Base-by-base conservation (phyloP, 352 stramenopile genomes). In the Pythium guiyangense region DNA sequence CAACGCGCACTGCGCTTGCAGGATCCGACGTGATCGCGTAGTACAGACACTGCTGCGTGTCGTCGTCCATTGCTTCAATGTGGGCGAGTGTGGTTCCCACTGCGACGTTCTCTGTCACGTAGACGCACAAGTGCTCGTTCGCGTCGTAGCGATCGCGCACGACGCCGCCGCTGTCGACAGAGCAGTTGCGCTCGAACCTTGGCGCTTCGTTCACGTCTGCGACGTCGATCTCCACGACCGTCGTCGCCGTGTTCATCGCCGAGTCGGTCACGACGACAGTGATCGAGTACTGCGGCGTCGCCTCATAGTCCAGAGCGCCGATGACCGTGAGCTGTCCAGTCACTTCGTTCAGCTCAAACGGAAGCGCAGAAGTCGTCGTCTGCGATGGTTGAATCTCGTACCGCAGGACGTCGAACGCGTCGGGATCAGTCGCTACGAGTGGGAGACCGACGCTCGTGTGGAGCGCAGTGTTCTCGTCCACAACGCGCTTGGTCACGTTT, bases 141-240 rank as follows among this genome's bases (percentile, higher is more conserved):
- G 42, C 55, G 52, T 84, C 68, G 43, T 69, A 74, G 6, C 66
- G 70, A 42, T 85, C 53, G 17, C 63, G 66, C 6, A 59, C 45
- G 0, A 62, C 58, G 6, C 70, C 62, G 42, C 75, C 57, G 8
- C 66, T 45, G 37, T 72, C 61, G 6, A 87, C 70, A 49, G 64
- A 74, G 57, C 77, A 87, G 35, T 84, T 87, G 17, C 77, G 70
- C 27, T 61, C 48, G 11, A 87, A 57, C 17, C 57, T 29, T 12
- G 77, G 74, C 1, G 55, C 40, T 55, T 85, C 77, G 40, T 87
- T 87, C 10, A 78, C 39, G 49, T 87, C 74, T 22, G 75, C 25
- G 6, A 85, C 44, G 3, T 49, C 49, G 2, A 87, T 47, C 49
- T 72, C 18, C 8, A 85, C 61, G 0, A 50, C 22, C 4, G 63